These are phyloP conservation scores for Funneliformis mosseae DNA, from an alignment of 192 early-diverging fungal genomes.

Conservation along the genomic window DNA sequence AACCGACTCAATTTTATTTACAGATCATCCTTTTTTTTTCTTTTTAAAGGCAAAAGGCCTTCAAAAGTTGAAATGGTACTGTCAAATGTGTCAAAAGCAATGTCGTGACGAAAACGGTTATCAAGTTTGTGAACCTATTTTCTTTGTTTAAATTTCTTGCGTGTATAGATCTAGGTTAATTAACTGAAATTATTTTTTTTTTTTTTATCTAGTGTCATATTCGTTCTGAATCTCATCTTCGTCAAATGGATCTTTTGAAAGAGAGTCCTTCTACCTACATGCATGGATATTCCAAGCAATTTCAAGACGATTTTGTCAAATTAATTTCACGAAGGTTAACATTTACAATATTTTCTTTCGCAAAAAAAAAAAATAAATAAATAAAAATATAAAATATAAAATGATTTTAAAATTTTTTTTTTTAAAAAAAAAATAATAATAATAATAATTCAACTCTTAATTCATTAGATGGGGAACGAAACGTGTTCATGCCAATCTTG, in stretches of 20 bases:
- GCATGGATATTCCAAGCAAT: slow-evolving; percentile 70
- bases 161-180: not conserved
- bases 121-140: slow-evolving; percentile 43
- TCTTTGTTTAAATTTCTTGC: not conserved
- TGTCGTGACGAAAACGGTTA: slow-evolving; percentile 88
- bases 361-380: not conserved
- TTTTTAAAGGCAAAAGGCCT: slow-evolving; percentile 67
- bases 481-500: slow-evolving; percentile 87
- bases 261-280: slow-evolving; percentile 51
- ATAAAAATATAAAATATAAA: too few species aligned
- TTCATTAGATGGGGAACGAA: slow-evolving; percentile 70
- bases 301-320: slow-evolving; percentile 82
- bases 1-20: not conserved
- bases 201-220: slow-evolving; percentile 16
- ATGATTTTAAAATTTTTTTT: too few species aligned
- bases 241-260: slow-evolving; percentile 78
- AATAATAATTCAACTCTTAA: not conserved
- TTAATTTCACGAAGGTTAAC: slow-evolving; percentile 71
- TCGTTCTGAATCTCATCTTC: slow-evolving; percentile 75
- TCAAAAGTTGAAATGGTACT: slow-evolving; percentile 81
- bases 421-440: not conserved
- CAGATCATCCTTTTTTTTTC: not conserved
- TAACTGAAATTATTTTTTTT: not conserved
- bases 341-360: not conserved
- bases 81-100: slow-evolving; percentile 81